A percentile compares a stretch with the other conserved stretches of the same genome.
These are phyloP conservation scores for Termitomyces sp. DNA, from an alignment of 768 basidiomycete genomes.

Conservation along the genomic window DNA sequence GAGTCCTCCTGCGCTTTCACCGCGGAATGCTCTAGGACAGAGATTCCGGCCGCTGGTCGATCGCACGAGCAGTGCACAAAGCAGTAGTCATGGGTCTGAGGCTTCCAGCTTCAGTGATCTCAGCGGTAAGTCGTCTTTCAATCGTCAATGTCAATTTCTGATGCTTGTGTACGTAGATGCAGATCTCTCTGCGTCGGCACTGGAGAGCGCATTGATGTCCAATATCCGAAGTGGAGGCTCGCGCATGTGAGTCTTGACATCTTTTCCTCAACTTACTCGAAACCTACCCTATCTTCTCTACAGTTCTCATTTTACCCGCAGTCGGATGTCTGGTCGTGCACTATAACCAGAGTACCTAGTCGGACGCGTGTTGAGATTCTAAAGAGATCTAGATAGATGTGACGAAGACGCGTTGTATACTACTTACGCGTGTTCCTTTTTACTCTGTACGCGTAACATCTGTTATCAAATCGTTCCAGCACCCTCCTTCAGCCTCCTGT, in stretches of 20 bases:
- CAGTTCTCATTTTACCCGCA: slow-evolving; percentile 39
- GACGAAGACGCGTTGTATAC: slow-evolving; percentile 11
- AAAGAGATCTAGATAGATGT: slow-evolving; percentile 2
- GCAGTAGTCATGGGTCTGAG: slow-evolving; percentile 67
- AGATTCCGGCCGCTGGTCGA: slow-evolving; percentile 45
- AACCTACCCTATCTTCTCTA: slow-evolving; percentile 6
- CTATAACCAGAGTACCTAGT: slow-evolving; percentile 4
- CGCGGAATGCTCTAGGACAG: slow-evolving; percentile 52
- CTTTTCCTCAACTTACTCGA: not conserved
- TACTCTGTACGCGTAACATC: slow-evolving; percentile 16
- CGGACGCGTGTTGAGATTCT: not conserved
- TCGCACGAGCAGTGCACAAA: slow-evolving; percentile 48
- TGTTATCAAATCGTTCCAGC: slow-evolving; percentile 21
- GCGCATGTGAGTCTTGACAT: slow-evolving; percentile 55
- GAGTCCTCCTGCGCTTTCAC: slow-evolving; percentile 59
- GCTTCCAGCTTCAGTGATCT: slow-evolving; percentile 85
- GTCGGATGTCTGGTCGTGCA: slow-evolving; percentile 32
- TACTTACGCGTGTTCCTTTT: slow-evolving; percentile 9
- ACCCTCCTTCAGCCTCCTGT: slow-evolving; percentile 14
- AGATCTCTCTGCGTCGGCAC: slow-evolving; percentile 73
- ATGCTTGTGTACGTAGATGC: slow-evolving; percentile 43
- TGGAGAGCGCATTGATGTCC: slow-evolving; percentile 79
- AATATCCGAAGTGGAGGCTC: slow-evolving; percentile 69
- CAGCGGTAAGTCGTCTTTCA: slow-evolving; percentile 51
- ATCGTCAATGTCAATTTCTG: not conserved